These are phyloP conservation scores for Centrapalus pauciflorus DNA, from an alignment of 129 eudicot genomes.

Conservation along the genomic window DNA sequence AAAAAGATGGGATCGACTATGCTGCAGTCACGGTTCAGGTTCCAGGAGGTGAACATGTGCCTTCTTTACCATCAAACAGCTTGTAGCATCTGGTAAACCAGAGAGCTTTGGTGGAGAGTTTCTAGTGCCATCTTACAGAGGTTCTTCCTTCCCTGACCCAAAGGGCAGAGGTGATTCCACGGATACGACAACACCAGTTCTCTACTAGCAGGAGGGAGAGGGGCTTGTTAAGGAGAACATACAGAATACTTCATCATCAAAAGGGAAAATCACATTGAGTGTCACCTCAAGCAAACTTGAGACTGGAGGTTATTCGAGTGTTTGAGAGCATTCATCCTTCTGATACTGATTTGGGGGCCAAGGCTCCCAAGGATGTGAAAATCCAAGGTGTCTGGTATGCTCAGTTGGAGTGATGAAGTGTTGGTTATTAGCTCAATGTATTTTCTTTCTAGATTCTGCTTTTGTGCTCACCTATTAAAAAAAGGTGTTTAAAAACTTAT, in stretches of 20 bases:
- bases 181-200: slow-evolving; percentile 91
- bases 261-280: slow-evolving; percentile 77
- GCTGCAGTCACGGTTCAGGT: slow-evolving; percentile 97
- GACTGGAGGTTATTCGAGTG: slow-evolving; percentile 81
- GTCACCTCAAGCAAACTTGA: slow-evolving; percentile 80
- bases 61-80: slow-evolving; percentile 81
- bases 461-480: slow-evolving; percentile 34
- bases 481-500: slow-evolving; percentile 17
- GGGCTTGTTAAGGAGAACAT: slow-evolving; percentile 73
- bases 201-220: slow-evolving; percentile 92
- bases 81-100: slow-evolving; percentile 89
- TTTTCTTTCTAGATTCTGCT: slow-evolving; percentile 26
- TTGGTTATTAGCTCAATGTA: slow-evolving; percentile 23
- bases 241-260: slow-evolving; percentile 68
- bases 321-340: slow-evolving; percentile 93
- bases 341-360: slow-evolving; percentile 90
- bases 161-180: slow-evolving; percentile 92
- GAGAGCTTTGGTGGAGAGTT: slow-evolving; percentile 71
- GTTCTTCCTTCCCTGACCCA: slow-evolving; percentile 98
- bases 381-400: slow-evolving; percentile 95
- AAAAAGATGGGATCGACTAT: slow-evolving; percentile 91
- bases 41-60: slow-evolving; percentile 96
- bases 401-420: slow-evolving; percentile 49
- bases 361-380: slow-evolving; percentile 88
- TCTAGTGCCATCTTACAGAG: slow-evolving; percentile 91